Base-by-base conservation (phyloP, 768 basidiomycete genomes). In the Auricularia sp. region DNA sequence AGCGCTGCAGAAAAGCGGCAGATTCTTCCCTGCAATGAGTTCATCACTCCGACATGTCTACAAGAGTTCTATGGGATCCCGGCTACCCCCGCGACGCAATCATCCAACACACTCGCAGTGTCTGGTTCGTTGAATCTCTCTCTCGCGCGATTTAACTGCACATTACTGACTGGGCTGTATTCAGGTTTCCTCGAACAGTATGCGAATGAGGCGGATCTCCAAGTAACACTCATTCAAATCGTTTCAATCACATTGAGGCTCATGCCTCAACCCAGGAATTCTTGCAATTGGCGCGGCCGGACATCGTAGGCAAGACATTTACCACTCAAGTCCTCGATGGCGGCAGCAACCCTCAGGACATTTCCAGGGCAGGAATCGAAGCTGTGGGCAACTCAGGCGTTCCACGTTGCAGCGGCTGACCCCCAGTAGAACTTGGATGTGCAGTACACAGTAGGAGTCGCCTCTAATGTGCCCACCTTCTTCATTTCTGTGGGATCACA, bases 371-470 rank as follows among this genome's bases (percentile, higher is more conserved):
- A 29, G 66, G 64, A 36, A 29, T 65, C 53, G 66, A 67, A 42
- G 64, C 66, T n/a, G 64, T 64, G 14, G 5, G 6, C 18, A 35
- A 33, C 21, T 51, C 8, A 29, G 23, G 8, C 42, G 43, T 35
- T 16, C 51, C 53, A 21, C 35, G 53, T 39, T 62, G 42, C 60
- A 21, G 47, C 10, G 47, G 29, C 29, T 29, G 29, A 29, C 29
- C 29, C 29, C 18, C 11, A 14, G 10, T 39, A 70, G 66, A 70
- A 71, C 66, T 67, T 71, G 58, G 75, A 78, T 63, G 72, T 73
- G 34, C 71, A 78, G 61, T 78, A 77, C 67, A 75, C 76, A 8
- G 71, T 77, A 23, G 77, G 76, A 34, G 62, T 76, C 11, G 75
- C 76, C n/a, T 72, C 69, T 10, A 70, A 72, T 16, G 75, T 77